phyloP scores from a whole-genome alignment of 164 flowering plant species.

The Tetrastigma voinierianum region DNA sequence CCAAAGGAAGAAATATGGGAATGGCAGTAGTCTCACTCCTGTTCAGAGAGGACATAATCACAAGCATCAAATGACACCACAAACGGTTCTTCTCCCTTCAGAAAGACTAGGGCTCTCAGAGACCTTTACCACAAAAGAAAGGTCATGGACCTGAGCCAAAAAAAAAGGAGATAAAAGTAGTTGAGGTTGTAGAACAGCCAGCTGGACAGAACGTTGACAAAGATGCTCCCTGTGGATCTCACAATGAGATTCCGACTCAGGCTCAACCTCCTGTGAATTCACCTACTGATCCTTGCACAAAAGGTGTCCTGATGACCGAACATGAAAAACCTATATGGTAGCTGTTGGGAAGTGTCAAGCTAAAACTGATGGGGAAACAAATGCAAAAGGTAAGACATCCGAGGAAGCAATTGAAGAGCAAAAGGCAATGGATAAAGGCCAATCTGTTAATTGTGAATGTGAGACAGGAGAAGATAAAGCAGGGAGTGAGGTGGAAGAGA shows the following conservation, averaged over 20 bases:
- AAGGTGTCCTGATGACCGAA: background rate
- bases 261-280: background rate
- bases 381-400: background rate
- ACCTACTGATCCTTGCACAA: background rate
- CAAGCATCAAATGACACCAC: no score
- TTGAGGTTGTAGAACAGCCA: conserved; percentile 15
- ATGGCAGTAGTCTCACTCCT: no score
- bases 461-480: background rate
- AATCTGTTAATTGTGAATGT: conserved; percentile 1
- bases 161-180: conserved; percentile 7
- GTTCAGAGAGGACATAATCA: no score
- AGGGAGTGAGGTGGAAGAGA: background rate
- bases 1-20: no score
- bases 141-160: no score
- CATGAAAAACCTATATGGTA: background rate
- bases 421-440: background rate
- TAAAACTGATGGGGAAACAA: background rate
- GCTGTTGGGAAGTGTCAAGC: background rate
- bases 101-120: no score
- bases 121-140: no score
- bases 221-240: background rate
- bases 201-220: background rate
- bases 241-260: background rate
- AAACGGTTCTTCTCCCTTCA: no score
- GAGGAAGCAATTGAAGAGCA: conserved; percentile 7